Base-by-base conservation (phyloP, 257 asterid species). In the Dorcoceras hygrometricum region DNA sequence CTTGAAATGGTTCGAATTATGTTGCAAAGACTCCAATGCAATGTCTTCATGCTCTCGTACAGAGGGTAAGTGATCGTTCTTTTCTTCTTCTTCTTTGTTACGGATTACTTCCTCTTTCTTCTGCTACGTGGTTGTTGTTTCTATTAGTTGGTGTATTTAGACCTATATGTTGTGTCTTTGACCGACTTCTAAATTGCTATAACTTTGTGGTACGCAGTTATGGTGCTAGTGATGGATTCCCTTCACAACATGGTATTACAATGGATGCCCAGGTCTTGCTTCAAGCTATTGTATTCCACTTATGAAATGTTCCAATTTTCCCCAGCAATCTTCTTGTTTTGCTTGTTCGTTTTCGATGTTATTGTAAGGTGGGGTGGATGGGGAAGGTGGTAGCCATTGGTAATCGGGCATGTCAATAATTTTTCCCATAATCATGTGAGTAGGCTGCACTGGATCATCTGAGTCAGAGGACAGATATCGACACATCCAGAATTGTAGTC, bases 371-470 rank as follows among this genome's bases (percentile, higher is more conserved):
- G 34, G 68, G 20, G 4, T 64, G 51, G 32, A 7, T 5, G 36
- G 39, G 19, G 34, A 59, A n/a, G n/a, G 59, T 51, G 66, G 43
- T 6, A 6, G 20, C 14, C 29, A 28, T n/a, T 18, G 63, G 18
- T 48, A 20, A 59, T 26, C 18, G 10, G 43, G n/a, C 10, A 24
- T 53, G 55, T 46, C 62, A 24, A 69, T 76, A 31, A 76, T 63
- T 5, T 70, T 14, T 62, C 70, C 63, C 46, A 51, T 71, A 23
- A 65, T 72, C 72, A 56, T 23, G 66, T 70, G 72, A 43, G 39
- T 58, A 93, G 99, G 97, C 99, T 78, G 98, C 99, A 63, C 75
- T 90, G 65, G 98, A 90, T 76, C 98, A 94, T 85, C 87, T 94
- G 69, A 73, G 77, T 82, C 88, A 89, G 78, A 90, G 99, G 84